Evolutionary conservation across 2,329 filamentous ascomycete species (phyloP).

Genomic region (Colletotrichum navitas): DNA sequence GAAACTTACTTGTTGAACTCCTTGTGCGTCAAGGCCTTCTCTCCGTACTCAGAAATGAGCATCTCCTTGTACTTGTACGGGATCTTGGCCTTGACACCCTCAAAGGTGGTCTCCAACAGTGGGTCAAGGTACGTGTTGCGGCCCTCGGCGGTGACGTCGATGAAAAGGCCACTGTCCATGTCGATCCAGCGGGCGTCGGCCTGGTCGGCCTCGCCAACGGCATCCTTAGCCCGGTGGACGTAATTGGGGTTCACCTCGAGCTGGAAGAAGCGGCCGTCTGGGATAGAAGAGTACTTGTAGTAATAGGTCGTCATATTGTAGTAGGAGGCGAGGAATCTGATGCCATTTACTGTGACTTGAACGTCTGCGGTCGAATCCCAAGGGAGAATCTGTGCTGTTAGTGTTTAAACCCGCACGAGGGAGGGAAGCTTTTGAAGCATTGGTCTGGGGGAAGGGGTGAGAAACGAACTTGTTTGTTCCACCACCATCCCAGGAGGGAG

Average conservation of each 20-base stretch:
- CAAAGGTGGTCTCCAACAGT: constrained; percentile 76
- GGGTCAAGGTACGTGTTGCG: constrained; percentile 74
- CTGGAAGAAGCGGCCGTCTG: constrained; percentile 58
- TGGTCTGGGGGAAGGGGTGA: no score
- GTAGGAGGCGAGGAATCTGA: constrained; percentile 74
- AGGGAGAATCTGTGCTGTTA: constrained; percentile 70
- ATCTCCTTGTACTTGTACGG: constrained; percentile 73
- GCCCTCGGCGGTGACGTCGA: constrained; percentile 63
- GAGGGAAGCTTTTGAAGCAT: not conserved
- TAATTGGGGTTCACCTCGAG: constrained; percentile 64
- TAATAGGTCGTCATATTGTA: constrained; percentile 71
- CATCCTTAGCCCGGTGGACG: constrained; percentile 46
- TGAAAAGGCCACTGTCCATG: constrained; percentile 59
- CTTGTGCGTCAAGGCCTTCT: constrained; percentile 63
- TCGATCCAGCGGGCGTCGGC: constrained; percentile 65
- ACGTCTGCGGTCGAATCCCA: constrained; percentile 86
- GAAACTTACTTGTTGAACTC: constrained; percentile 64
- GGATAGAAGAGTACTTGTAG: constrained; percentile 55
- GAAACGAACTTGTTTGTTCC: constrained; percentile 68
- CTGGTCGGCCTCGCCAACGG: constrained; percentile 53
- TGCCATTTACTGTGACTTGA: constrained; percentile 75
- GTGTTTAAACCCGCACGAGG: not conserved
- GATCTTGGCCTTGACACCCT: constrained; percentile 75
- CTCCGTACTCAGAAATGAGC: constrained; percentile 68
- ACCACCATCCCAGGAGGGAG: constrained; percentile 90